Evolutionary conservation across 768 basidiomycete species (phyloP), one percentile per base, ranked within the genome.

Genomic region (Termitomyces heimii): DNA sequence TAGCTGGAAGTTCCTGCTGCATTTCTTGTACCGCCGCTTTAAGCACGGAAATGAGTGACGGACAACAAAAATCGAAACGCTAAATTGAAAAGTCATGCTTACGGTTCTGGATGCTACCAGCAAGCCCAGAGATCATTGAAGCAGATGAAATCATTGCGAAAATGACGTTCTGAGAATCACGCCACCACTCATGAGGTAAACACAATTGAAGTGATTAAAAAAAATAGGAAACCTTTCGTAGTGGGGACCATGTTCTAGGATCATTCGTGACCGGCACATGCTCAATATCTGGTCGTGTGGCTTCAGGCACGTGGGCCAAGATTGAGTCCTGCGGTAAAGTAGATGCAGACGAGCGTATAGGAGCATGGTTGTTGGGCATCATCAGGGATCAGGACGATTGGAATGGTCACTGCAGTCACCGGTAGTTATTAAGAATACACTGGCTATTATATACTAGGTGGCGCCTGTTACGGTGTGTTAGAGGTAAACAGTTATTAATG

Each of bases 91-190:
- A 37, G 6, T 12, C 16, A 9, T 37, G 62, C 79, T 69, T 59
- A 86, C 84, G 85, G 67, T 85, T 88, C 64, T 86, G 85, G 47
- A 86, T 83, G 61, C 80, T 86, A 0, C 70, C 75, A 5, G 76
- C 77, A 14, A 87, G 71, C 1, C 84, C 84, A 13, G 82, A 80
- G 59, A 83, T 79, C 75, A 83, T 77, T 5, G 82, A 70, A 5
- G 82, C 85, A 22, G 74, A 69, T 5, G 82, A 71, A 24, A 86
- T 72, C 40, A 83, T 73, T 9, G 68, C 49, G 48, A 85, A 69
- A 20, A 75, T 75, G 12, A 76, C 57, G 57, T 78, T 77, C 79
- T 82, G 35, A 24, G 45, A 34, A 18, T 34, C 18, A 22, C 42
- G 34, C 51, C 53, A 32, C 42, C 14, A 31, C 20, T 45, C 44